These are phyloP conservation scores for Leccinum pallidistipes DNA, from an alignment of 1,284 basidiomycete species.

Conservation along the genomic window DNA sequence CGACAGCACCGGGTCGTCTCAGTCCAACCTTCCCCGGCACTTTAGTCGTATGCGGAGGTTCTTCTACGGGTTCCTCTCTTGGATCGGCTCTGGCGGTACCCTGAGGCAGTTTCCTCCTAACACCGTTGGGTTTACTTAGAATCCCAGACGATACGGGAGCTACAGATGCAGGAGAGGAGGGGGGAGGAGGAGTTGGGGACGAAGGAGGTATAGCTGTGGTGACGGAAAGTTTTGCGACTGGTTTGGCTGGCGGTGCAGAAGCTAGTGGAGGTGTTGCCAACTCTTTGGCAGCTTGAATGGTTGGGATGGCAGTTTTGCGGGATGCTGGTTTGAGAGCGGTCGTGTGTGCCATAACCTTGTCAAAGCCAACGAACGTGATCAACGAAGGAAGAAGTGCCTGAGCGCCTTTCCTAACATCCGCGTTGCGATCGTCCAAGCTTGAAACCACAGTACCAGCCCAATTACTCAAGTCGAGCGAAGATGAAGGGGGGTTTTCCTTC, in stretches of 20 bases:
- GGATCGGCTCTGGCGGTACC: slow-evolving; percentile 63
- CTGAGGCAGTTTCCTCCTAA: slow-evolving; percentile 72
- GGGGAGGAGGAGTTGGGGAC: slow-evolving; percentile 30
- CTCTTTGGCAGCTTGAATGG: slow-evolving; percentile 79
- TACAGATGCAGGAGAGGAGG: slow-evolving; percentile 38
- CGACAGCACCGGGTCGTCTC: slow-evolving; percentile 49
- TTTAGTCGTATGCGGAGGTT: slow-evolving; percentile 43
- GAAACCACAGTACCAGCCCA: slow-evolving; percentile 74
- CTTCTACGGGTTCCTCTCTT: slow-evolving; percentile 54
- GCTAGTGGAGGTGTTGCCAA: slow-evolving; percentile 32
- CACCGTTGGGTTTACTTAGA: slow-evolving; percentile 54
- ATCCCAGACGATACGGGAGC: slow-evolving; percentile 33
- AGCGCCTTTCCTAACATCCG: slow-evolving; percentile 91
- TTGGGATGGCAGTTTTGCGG: slow-evolving; percentile 77
- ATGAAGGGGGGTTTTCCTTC: slow-evolving; percentile 57
- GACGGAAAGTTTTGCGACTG: slow-evolving; percentile 25
- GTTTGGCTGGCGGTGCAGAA: slow-evolving; percentile 27
- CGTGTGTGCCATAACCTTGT: slow-evolving; percentile 86
- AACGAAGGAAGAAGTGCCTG: slow-evolving; percentile 81
- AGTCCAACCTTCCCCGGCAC: slow-evolving; percentile 45
- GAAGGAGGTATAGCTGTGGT: slow-evolving; percentile 10
- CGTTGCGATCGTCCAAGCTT: slow-evolving; percentile 90
- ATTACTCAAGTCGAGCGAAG: slow-evolving; percentile 71
- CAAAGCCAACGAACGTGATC: slow-evolving; percentile 78
- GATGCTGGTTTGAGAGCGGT: slow-evolving; percentile 91